Base-by-base conservation (phyloP, 2,329 filamentous ascomycete genomes). In the Colletotrichum shisoi region DNA sequence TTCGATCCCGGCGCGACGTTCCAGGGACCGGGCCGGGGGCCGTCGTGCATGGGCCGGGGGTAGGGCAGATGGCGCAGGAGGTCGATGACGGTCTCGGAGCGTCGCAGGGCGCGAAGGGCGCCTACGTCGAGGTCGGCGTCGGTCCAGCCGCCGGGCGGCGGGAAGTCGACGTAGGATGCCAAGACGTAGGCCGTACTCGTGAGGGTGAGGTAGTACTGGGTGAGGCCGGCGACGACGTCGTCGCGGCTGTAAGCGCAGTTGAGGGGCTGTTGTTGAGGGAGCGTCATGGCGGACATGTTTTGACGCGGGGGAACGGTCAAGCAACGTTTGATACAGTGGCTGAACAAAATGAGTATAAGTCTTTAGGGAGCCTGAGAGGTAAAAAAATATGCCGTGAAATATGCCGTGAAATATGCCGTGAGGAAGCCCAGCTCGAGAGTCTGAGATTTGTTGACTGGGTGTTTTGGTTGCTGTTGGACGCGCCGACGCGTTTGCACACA, bases 21-120 rank as follows among this genome's bases (percentile, higher is more conserved):
- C 65, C 65, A 68, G 2, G 61, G 65, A 8, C 65, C 65, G 17
- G 65, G 65, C 7, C 65, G 62, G 34, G 67, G 67, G 24, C 67
- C 67, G 40, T 66, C 62, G 51, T 67, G 62, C 57, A 69, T 67
- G 15, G 62, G 52, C n/a, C 67, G 39, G 19, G 62, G 49, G 40
- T 69, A 69, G 8, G 67, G 67, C 42, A 69, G 51, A 44, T 62
- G 63, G 45, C 67, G 67, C n/a, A 69, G 57, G 45, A 69, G 19
- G 37, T 67, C 27, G 46, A 69, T 62, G 24, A 69, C 67, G 11
- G 40, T 48, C 37, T 69, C 67, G 40, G 67, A 69, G 17, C 67
- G 57, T 37, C 53, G 57, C n/a, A 69, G 40, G 19, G 67, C 67
- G 5, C 63, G 63, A 12, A 69, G 48, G 7, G 63, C 63, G 37